Base-by-base conservation (phyloP, 768 basidiomycete species). In the Candolleomyces eurysporus region DNA sequence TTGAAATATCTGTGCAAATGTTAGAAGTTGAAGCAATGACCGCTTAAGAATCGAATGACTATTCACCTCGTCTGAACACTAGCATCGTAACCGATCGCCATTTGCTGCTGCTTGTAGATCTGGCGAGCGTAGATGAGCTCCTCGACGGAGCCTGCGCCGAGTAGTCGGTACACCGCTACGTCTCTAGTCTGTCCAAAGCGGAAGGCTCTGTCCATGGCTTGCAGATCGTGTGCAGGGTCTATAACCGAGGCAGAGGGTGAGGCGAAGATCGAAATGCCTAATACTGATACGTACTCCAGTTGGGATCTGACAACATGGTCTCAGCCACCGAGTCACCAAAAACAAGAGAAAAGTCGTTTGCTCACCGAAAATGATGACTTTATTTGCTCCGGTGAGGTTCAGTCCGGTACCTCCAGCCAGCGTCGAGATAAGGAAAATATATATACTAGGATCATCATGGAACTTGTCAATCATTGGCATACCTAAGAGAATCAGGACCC, bases 161-260 rank as follows among this genome's bases (percentile, higher is more conserved):
- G 78, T 7, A 96, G 79, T 40, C 94, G 84, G 67, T 87, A 93
- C 1, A 96, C 93, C 1, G 84, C 79, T 21, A 96, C 94, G 66
- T 95, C 89, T 19, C 93, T 88, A 1, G 82, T 86, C 72, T 96
- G 94, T 14, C 94, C 94, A 62, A 93, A 91, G 5, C 92, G 85
- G 69, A 89, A 94, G 1, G 91, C 92, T 58, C 85, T 82, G 52
- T 94, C 93, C 90, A 92, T 92, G 2, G 93, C 92, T 71, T 94
- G 96, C 8, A 98, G 75, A 70, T 99, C 96, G 66, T 97, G 92
- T 0, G 96, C 93, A 5, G 96, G 96, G 74, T 98, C 94, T 96
- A 61, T 7, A 51, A 19, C 39, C 32, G 52, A 5, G 50, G 17
- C 31, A 42, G 40, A 14, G 14, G 6, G 16, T 57, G 19, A 17